phyloP scores from a whole-genome alignment of 2,329 filamentous ascomycete species.

The Diaporthe sp. region DNA sequence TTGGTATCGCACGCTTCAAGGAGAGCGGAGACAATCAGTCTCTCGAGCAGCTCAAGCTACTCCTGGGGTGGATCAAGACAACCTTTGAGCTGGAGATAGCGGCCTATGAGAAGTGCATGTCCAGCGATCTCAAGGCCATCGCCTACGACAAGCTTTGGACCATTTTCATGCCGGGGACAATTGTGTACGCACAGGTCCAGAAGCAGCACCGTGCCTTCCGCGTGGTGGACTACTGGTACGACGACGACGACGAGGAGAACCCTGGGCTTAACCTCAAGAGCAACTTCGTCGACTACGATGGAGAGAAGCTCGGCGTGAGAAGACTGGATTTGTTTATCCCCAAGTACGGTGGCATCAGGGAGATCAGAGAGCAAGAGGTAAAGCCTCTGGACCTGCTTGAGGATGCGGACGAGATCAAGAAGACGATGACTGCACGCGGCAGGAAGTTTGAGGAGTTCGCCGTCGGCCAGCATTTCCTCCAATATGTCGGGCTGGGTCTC shows the following conservation, averaged over 20 bases:
- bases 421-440: conserved; percentile 49
- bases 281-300: conserved; percentile 53
- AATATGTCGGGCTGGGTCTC: conserved; percentile 51
- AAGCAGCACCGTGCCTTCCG: conserved; percentile 50
- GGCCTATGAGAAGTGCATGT: conserved; percentile 47
- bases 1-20: conserved; percentile 42
- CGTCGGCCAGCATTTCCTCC: conserved; percentile 50
- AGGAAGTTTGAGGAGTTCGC: conserved; percentile 51
- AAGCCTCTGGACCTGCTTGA: conserved; percentile 51
- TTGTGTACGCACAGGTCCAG: conserved; percentile 47
- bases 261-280: conserved; percentile 46
- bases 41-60: conserved; percentile 46
- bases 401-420: conserved; percentile 43
- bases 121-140: conserved; percentile 46
- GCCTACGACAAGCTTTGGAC: conserved; percentile 50
- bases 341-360: conserved; percentile 48
- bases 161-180: conserved; percentile 47
- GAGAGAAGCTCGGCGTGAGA: conserved; percentile 50
- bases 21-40: conserved; percentile 45
- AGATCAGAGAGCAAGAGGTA: conserved; percentile 48
- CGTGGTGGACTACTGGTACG: conserved; percentile 48
- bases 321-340: conserved; percentile 46
- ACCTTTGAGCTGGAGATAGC: conserved; percentile 47
- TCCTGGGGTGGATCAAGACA: conserved; percentile 48
- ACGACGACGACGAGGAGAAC: conserved; percentile 44